Base-by-base conservation (phyloP, 1,139 yeast species). In the Pneumocystis wakefieldiae region DNA sequence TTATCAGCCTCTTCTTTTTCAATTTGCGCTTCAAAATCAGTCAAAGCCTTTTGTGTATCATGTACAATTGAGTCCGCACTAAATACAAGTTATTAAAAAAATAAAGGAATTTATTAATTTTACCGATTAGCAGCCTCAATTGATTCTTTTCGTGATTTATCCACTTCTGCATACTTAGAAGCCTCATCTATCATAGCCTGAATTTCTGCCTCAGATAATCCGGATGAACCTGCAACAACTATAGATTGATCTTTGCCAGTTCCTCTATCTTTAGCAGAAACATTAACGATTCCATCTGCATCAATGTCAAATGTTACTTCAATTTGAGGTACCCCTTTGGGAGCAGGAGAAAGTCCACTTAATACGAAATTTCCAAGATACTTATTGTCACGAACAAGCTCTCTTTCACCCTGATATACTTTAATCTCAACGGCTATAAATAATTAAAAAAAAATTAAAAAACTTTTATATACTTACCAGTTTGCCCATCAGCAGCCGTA, bases 341-440 rank as follows among this genome's bases (percentile, higher is more conserved):
- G 96, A 73, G 97, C 97, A 72, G 97, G 96, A 41, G 97, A 95
- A 64, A 91, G 91, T 77, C 97, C 97, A 71, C 92, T 81, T 73
- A 91, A 83, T 68, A 95, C 88, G 78, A 91, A 90, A 66, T 92
- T 91, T 78, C 98, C 98, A 77, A 92, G 91, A 77, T 91, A 83
- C 81, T 92, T 92, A 86, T 92, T 92, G 82, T 92, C 97, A 80
- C 96, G 87, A 73, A 94, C 96, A 74, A 92, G 85, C 79, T 92
- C 97, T 83, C 98, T 88, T 83, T 92, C 98, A 82, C 98, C 98
- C 82, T 92, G 97, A 96, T 88, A 92, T 65, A 92, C 97, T 80
- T 97, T 86, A 77, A 92, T 91, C 80, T 91, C 97, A 70, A 92
- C 97, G 70, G 97, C 89, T 42, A 42, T 7, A 19, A 2, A 19